Evolutionary conservation across 202 grass and related monocot species (phyloP), one percentile per base, ranked within the genome.

Genomic region (Dendrocalamus latiflorus): DNA sequence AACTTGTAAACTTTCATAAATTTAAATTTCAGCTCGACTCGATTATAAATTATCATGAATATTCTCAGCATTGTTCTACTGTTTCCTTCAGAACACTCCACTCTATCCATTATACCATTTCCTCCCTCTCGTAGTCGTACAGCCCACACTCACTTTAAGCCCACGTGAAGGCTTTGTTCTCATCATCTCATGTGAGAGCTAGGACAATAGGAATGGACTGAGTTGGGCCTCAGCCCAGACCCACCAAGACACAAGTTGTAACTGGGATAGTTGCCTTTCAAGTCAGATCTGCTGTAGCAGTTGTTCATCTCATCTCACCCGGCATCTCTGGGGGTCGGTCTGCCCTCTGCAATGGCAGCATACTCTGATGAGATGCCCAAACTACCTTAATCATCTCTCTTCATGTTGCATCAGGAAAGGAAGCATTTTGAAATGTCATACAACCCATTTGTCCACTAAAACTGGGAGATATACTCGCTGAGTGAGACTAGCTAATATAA

Each of bases 141-240:
- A 84, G 54, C 68, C 59, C 64, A 80, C 87, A 72, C 33, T 4
- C 68, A 63, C 78, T 50, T 79, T 45, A 68, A 83, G 75, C 80
- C 79, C 90, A 89, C 75, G 63, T 84, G 87, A 92, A 87, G 62
- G 42, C 75, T 47, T 33, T 81, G 79, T 65, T n/a, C 6, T 77
- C n/a, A n/a, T n/a, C n/a, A n/a, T n/a, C n/a, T n/a, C 44, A 58
- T 65, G 72, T 21, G 48, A 17, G 69, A 68, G 15, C 20, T 3
- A 76, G 47, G 62, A 50, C 21, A 39, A 41, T 5, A 14, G 15
- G 1, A 60, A 63, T 68, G 9, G 44, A 54, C 63, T 55, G 18
- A 48, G 12, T 5, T 65, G 74, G 49, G 49, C 67, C 67, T 36
- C 16, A 14, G 10, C 6, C 37, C 17, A 63, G 62, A 38, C 63